Evolutionary conservation across 1,139 yeast species (phyloP).

Genomic region (Taiozyma sp.): DNA sequence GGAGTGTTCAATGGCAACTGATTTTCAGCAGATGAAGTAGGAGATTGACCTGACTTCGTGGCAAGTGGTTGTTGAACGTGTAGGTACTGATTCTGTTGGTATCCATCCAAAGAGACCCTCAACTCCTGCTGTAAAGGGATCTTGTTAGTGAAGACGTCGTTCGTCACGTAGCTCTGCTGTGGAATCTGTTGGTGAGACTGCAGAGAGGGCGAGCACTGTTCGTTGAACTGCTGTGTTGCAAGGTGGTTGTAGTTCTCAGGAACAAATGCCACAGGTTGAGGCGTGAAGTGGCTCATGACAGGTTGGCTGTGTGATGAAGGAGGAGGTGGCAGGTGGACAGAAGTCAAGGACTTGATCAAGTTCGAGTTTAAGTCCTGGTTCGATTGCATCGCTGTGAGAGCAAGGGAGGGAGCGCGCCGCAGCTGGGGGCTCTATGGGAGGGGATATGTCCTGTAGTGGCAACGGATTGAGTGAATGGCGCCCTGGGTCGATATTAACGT

Average conservation of each 20-base stretch:
- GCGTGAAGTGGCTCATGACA: background rate
- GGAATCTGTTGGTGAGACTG: background rate
- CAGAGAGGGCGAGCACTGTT: background rate
- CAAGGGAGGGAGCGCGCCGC: background rate
- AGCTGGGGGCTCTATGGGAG: background rate
- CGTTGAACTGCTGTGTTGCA: background rate
- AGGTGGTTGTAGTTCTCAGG: background rate
- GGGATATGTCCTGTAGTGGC: background rate
- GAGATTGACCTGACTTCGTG: conserved; percentile 8
- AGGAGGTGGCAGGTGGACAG: conserved; percentile 40
- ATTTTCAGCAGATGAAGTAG: conserved; percentile 10
- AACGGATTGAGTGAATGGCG: background rate
- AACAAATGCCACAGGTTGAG: background rate
- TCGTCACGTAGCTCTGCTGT: conserved; percentile 5
- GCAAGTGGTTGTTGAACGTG: background rate
- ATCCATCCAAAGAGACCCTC: background rate
- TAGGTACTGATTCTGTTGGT: background rate
- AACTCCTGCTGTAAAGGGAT: background rate
- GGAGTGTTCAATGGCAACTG: conserved; percentile 21
- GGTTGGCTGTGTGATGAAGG: conserved; percentile 25
- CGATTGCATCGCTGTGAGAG: conserved; percentile 14
- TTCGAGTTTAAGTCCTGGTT: conserved; percentile 31
- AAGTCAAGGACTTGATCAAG: conserved; percentile 35
- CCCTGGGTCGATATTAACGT: background rate
- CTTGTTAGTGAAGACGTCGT: background rate